These are phyloP conservation scores for Yamadazyma takamatsuzukensis DNA, from an alignment of 805 yeast genomes.

Conservation along the genomic window DNA sequence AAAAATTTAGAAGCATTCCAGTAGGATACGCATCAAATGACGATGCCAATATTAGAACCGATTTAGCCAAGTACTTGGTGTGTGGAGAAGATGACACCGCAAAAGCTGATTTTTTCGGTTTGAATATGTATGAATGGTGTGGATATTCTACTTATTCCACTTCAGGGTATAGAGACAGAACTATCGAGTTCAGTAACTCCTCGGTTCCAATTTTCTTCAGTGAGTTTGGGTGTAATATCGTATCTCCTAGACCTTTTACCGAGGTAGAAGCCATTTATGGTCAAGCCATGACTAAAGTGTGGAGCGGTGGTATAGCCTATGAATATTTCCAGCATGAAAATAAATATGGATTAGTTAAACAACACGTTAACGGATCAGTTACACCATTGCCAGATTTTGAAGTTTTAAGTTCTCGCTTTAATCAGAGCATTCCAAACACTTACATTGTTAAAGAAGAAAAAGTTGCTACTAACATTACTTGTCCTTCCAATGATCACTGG, in stretches of 20 bases:
- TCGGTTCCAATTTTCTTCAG: conserved; percentile 38
- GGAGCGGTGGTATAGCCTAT: conserved; percentile 39
- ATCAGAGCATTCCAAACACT: conserved; percentile 8
- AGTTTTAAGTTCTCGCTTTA: conserved; percentile 21
- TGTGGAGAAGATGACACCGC: conserved; percentile 20
- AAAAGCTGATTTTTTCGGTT: conserved; percentile 31
- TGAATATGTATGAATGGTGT: conserved; percentile 42
- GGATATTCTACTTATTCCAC: conserved; percentile 34
- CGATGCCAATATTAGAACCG: conserved; percentile 26
- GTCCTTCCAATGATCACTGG: conserved; percentile 12
- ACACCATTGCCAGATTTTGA: conserved; percentile 26
- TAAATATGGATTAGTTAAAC: conserved; percentile 33
- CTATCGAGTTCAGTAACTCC: conserved; percentile 23
- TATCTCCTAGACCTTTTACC: conserved; percentile 36
- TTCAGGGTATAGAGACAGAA: conserved; percentile 35
- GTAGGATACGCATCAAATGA: conserved; percentile 41
- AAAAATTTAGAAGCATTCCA: conserved; percentile 31
- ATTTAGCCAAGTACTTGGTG: conserved; percentile 27
- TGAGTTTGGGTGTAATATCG: conserved; percentile 36
- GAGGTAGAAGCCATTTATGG: conserved; percentile 36
- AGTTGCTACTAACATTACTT: not conserved
- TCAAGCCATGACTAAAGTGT: conserved; percentile 28
- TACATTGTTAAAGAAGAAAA: conserved; percentile 17
- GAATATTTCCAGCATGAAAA: conserved; percentile 35
- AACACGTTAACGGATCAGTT: conserved; percentile 21